These are phyloP conservation scores for Tarenaya hassleriana DNA, from an alignment of 345 rosid genomes.

Conservation along the genomic window DNA sequence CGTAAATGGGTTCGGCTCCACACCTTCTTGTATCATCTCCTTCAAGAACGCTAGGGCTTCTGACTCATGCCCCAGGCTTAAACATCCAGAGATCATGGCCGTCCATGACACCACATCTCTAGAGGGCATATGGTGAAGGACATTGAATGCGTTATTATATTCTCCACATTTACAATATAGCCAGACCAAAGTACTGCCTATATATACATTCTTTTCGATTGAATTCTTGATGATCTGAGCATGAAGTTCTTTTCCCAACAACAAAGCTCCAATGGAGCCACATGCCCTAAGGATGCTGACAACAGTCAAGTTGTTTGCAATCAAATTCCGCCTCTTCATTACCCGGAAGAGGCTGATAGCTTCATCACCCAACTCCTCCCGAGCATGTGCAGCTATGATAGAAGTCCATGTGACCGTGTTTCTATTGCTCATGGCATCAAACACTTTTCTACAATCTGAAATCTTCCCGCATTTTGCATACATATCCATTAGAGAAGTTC, in stretches of 20 bases:
- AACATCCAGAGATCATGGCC: constrained; percentile 80
- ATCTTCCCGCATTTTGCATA: constrained; percentile 84
- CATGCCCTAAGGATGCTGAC: constrained; percentile 81
- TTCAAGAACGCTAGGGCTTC: constrained; percentile 69
- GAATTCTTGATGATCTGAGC: constrained; percentile 58
- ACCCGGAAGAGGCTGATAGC: constrained; percentile 63
- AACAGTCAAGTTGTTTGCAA: constrained; percentile 55
- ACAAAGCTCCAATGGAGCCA: constrained; percentile 53
- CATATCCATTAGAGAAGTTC: constrained; percentile 78
- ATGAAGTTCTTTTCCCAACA: constrained; percentile 68
- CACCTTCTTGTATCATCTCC: constrained; percentile 84
- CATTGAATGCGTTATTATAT: constrained; percentile 48
- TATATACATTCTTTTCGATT: constrained; percentile 40
- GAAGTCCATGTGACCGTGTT: constrained; percentile 86
- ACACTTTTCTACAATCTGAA: constrained; percentile 51
- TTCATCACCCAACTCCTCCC: constrained; percentile 67
- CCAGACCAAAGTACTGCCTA: constrained; percentile 81
- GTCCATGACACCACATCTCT: constrained; percentile 92
- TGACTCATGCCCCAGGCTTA: constrained; percentile 59
- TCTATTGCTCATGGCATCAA: constrained; percentile 56
- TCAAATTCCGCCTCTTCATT: constrained; percentile 62
- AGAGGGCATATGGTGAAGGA: constrained; percentile 62
- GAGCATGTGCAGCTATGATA: constrained; percentile 81
- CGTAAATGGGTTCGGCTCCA: constrained; percentile 72
- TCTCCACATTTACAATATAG: constrained; percentile 74